Percentiles rank a stretch among this genome's conserved stretches.
phyloP scores from a whole-genome alignment of 257 asterid species.

The Solanum piurae region DNA sequence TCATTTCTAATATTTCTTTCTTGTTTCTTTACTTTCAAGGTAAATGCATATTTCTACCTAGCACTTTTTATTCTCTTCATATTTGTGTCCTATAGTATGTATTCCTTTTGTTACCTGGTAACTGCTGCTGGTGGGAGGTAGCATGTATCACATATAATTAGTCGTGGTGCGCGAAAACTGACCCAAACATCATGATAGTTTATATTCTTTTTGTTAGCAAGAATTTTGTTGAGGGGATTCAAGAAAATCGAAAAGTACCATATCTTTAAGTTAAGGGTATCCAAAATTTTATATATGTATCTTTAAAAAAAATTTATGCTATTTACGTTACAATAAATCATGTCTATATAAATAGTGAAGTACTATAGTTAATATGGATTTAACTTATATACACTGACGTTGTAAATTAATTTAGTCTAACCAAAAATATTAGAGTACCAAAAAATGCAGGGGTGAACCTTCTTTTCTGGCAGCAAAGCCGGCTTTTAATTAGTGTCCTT shows the following conservation, averaged over 20 bases:
- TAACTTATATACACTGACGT: neutral
- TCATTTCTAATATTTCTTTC: neutral
- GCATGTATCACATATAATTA: neutral
- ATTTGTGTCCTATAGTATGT: neutral
- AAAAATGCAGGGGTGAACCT: conserved; percentile 27
- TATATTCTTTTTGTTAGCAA: neutral
- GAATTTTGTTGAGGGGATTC: neutral
- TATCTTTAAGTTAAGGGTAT: neutral
- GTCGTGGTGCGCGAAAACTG: too few species aligned
- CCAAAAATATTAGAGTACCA: conserved; percentile 9
- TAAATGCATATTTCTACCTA: neutral
- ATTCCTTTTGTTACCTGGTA: neutral
- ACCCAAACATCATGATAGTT: neutral
- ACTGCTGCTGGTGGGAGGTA: neutral
- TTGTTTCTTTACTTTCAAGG: neutral
- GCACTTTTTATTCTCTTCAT: neutral
- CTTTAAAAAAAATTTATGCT: neutral
- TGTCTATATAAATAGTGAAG: neutral
- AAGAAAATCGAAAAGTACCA: neutral
- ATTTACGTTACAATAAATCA: neutral
- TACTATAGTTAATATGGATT: neutral
- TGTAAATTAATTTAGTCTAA: neutral
- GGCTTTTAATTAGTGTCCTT: conserved; percentile 23
- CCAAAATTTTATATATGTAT: neutral
- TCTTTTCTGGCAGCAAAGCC: conserved; percentile 30